Conservation (phyloP, 2,329 filamentous ascomycete genomes). For the Pleurostoma richardsiae region DNA sequence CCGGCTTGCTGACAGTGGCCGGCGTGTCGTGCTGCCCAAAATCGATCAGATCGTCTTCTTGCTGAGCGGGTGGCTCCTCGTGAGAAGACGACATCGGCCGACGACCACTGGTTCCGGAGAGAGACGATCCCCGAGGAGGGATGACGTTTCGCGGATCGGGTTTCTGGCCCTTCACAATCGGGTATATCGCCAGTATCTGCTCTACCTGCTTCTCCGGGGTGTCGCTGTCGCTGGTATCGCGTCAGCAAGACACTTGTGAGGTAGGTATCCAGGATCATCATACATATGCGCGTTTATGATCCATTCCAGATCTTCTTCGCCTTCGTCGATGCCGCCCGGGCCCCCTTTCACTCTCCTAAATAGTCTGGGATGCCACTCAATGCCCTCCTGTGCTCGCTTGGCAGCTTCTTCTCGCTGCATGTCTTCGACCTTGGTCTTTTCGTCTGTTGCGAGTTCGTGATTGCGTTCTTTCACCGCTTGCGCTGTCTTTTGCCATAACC, state of each 20-base stretch:
- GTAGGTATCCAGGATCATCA: slow-evolving; percentile 14
- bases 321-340: slow-evolving; percentile 67
- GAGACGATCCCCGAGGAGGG: slow-evolving; percentile 35
- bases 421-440: slow-evolving; percentile 96
- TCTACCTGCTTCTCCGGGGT: slow-evolving; percentile 67
- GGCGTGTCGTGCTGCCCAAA: slow-evolving; percentile 40
- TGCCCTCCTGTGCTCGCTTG: slow-evolving; percentile 67
- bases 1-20: slow-evolving; percentile 1
- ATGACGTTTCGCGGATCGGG: slow-evolving; percentile 49
- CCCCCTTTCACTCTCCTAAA: slow-evolving; percentile 73
- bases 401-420: slow-evolving; percentile 85
- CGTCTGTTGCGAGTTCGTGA: slow-evolving; percentile 84
- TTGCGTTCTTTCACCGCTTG: slow-evolving; percentile 79
- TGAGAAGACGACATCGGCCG: slow-evolving; percentile 4
- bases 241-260: not conserved
- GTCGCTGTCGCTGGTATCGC: slow-evolving; percentile 49
- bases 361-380: slow-evolving; percentile 83
- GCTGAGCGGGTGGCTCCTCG: slow-evolving; percentile 11
- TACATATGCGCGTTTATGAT: slow-evolving; percentile 86
- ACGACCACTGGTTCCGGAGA: slow-evolving; percentile 12
- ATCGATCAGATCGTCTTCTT: slow-evolving; percentile 47
- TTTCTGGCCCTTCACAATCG: slow-evolving; percentile 75
- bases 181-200: slow-evolving; percentile 82
- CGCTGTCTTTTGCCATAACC: slow-evolving; percentile 77
- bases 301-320: slow-evolving; percentile 89